A percentile compares a stretch with the other conserved stretches of the same genome.
These are phyloP conservation scores for Paracorniculantispora psalliotae DNA, from an alignment of 2,329 filamentous ascomycete species.

Conservation along the genomic window DNA sequence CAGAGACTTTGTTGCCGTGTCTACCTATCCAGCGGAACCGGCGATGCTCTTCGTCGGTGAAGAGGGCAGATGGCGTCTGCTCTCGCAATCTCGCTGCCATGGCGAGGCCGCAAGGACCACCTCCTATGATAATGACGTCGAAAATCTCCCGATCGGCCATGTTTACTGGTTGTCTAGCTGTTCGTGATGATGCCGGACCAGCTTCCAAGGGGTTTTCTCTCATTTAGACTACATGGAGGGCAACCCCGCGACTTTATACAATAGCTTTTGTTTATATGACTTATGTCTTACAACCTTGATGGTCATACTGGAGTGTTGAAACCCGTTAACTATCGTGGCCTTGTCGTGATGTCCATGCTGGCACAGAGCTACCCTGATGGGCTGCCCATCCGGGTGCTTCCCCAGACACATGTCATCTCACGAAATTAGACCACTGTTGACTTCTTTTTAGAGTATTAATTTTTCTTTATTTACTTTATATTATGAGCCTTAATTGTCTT, in stretches of 20 bases:
- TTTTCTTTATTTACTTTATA: no score
- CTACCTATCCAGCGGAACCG: constrained; percentile 75
- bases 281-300: background rate
- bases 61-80: constrained; percentile 69
- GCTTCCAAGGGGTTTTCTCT: background rate
- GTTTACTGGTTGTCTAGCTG: background rate
- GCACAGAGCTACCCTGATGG: constrained; percentile 3
- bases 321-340: background rate
- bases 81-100: constrained; percentile 68
- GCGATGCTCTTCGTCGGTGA: constrained; percentile 77
- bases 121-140: constrained; percentile 69
- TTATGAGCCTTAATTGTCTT: no score
- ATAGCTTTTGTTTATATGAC: background rate
- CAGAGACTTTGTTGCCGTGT: constrained; percentile 54
- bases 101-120: constrained; percentile 69
- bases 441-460: no score
- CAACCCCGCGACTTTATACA: background rate
- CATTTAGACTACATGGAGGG: background rate
- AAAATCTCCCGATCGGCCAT: constrained; percentile 33
- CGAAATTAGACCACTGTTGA: no score
- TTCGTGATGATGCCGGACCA: background rate
- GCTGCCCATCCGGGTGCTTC: constrained; percentile 9
- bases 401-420: background rate
- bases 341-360: background rate
- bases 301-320: background rate